A percentile compares a stretch with the other conserved stretches of the same genome.
Evolutionary conservation across 148 eudicot genomes (phyloP).

Genomic region (Cornus florida): DNA sequence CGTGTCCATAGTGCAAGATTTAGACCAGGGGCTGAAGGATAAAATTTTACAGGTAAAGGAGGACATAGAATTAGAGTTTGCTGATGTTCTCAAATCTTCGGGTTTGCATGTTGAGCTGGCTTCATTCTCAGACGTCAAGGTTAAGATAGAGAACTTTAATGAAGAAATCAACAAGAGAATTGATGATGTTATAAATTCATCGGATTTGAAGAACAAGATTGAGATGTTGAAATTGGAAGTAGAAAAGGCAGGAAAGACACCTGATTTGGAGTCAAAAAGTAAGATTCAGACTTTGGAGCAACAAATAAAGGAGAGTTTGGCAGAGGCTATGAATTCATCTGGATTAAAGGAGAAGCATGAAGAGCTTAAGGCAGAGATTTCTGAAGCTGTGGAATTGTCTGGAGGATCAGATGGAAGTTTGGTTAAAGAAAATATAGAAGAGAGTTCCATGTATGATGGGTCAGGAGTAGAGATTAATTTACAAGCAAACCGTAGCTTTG

Average conservation of each 20-base stretch:
- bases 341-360: slow-evolving; percentile 54
- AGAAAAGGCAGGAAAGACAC: slow-evolving; percentile 46
- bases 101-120: slow-evolving; percentile 44
- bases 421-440: slow-evolving; percentile 18
- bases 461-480: slow-evolving; percentile 36
- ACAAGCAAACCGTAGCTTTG: slow-evolving; percentile 32
- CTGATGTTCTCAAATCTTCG: slow-evolving; percentile 41
- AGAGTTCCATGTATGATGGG: slow-evolving; percentile 20
- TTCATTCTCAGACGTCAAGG: slow-evolving; percentile 30
- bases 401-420: slow-evolving; percentile 41
- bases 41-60: slow-evolving; percentile 46
- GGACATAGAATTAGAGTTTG: slow-evolving; percentile 51
- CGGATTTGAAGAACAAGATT: slow-evolving; percentile 67
- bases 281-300: slow-evolving; percentile 48
- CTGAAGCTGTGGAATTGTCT: slow-evolving; percentile 32
- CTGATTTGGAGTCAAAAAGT: slow-evolving; percentile 42
- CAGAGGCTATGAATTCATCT: slow-evolving; percentile 46
- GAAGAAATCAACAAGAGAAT: slow-evolving; percentile 52
- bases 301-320: slow-evolving; percentile 58
- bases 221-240: slow-evolving; percentile 52
- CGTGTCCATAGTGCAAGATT: slow-evolving; percentile 34
- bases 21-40: slow-evolving; percentile 48
- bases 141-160: slow-evolving; percentile 44
- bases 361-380: slow-evolving; percentile 47
- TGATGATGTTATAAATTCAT: slow-evolving; percentile 55